Percentiles rank a stretch among this genome's conserved stretches.
phyloP scores from a whole-genome alignment of 2,329 filamentous ascomycete species.

The Hypocreales sp. region DNA sequence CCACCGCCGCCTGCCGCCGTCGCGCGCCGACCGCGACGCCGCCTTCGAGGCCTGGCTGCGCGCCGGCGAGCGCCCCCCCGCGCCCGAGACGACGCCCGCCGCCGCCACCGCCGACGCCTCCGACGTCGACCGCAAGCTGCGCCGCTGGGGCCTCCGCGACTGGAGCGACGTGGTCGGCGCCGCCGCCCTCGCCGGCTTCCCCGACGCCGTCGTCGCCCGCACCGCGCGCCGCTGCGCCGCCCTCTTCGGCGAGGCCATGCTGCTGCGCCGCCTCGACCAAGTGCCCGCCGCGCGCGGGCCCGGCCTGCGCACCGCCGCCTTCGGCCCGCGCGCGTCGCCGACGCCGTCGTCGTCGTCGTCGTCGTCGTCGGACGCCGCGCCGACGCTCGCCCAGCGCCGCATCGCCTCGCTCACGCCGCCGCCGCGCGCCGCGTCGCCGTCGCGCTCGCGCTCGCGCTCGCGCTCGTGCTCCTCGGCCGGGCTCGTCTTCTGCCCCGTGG shows the following conservation, averaged over 20 bases:
- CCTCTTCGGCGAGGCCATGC: constrained; percentile 61
- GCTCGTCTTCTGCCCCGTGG: constrained; percentile 20
- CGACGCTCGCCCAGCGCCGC: constrained; percentile 13
- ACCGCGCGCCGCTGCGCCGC: constrained; percentile 59
- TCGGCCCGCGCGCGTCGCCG: constrained; percentile 12
- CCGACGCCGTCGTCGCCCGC: constrained; percentile 46
- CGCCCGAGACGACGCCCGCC: not conserved
- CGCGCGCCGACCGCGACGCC: constrained; percentile 10
- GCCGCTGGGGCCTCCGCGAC: constrained; percentile 40
- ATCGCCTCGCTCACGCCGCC: constrained; percentile 12
- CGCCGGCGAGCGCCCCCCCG: constrained; percentile 8
- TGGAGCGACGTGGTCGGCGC: constrained; percentile 78
- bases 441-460: constrained; percentile 13
- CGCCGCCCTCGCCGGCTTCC: constrained; percentile 60
- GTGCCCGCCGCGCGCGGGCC: constrained; percentile 8
- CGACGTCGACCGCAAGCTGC: constrained; percentile 11
- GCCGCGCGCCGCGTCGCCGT: constrained; percentile 7
- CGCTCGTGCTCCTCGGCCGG: constrained; percentile 15
- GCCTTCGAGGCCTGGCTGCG: constrained; percentile 19
- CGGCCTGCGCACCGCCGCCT: constrained; percentile 12
- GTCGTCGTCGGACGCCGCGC: constrained; percentile 7
- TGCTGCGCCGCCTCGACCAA: constrained; percentile 38
- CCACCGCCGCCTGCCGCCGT: constrained; percentile 14
- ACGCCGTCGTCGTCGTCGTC: constrained; percentile 4
- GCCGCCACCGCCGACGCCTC: constrained; percentile 1